Conservation (phyloP, 106 monocot genomes). For the Chionographis japonica region DNA sequence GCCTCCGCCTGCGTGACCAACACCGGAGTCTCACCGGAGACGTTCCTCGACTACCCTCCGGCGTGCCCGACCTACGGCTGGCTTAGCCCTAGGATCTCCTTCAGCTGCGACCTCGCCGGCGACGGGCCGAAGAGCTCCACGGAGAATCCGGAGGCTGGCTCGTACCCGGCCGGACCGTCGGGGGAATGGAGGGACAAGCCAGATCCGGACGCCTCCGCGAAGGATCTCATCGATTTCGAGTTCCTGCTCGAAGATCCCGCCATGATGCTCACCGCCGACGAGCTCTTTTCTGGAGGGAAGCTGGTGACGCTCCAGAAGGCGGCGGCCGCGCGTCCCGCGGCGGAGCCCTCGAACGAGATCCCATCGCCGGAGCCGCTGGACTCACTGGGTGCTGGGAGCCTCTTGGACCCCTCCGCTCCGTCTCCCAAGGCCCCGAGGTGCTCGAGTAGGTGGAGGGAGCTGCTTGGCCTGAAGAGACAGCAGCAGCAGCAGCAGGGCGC, state of each 20-base stretch:
- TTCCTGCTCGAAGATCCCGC: constrained; percentile 62
- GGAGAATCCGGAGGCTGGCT: background rate
- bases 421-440: constrained; percentile 81
- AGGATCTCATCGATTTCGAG: constrained; percentile 63
- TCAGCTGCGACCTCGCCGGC: constrained; percentile 25
- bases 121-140: background rate
- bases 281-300: constrained; percentile 91
- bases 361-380: constrained; percentile 6
- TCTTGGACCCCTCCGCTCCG: constrained; percentile 30
- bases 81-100: constrained; percentile 47
- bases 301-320: constrained; percentile 66
- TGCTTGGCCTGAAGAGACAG: constrained; percentile 32
- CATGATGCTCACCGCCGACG: constrained; percentile 67
- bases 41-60: constrained; percentile 22
- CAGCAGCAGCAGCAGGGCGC: constrained; percentile 5
- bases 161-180: too few species aligned
- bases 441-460: constrained; percentile 62
- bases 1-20: constrained; percentile 46
- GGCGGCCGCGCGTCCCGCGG: background rate
- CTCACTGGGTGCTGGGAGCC: constrained; percentile 10
- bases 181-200: background rate
- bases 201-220: background rate
- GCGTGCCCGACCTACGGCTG: constrained; percentile 32
- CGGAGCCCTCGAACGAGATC: background rate
- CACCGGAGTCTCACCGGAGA: constrained; percentile 10